Base-by-base conservation (phyloP, 257 asterid species). In the Penstemon davidsonii region DNA sequence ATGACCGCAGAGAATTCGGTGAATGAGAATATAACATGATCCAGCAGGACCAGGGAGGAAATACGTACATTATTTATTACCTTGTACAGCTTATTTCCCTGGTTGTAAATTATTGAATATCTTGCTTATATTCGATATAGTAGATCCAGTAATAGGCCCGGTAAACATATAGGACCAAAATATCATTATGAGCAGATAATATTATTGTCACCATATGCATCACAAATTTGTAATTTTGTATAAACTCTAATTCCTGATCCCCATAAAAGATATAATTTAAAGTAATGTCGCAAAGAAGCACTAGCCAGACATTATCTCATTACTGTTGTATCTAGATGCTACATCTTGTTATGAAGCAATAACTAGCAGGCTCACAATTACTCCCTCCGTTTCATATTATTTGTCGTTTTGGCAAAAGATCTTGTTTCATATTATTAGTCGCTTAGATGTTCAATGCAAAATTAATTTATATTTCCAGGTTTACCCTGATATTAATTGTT, bases 151-250 rank as follows among this genome's bases (percentile, higher is more conserved):
- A 77, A 51, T 4, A 57, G 3, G 33, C 7, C 42, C 6, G 37
- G 12, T 5, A 46, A 44, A 43, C 36, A 57, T 11, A 44, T 43
- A 47, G 41, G 25, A 53, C 38, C 15, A 45, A 13, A 57, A 45
- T 52, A 45, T 37, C 45, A 15, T 42, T 33, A 19, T 15, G 18
- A 39, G 49, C 41, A 60, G 18, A 9, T 40, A 4, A 42, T 41
- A 25, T 33, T 36, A 25, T n/a, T 57, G 53, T 46, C 42, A 42
- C 51, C 75, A 49, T 45, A 58, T 49, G 55, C 70, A 62, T 51
- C 62, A 45, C 5, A 57, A 64, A 46, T 13, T 19, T 60, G 18
- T n/a, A 33, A 64, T 50, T 38, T 49, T 7, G 41, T 66, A 7
- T 59, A 13, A 56, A 56, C 49, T 40, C 36, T 19, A 9, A 68